These are phyloP conservation scores for Melanomma pulvis-pyrius DNA, from an alignment of 495 filamentous ascomycete species.

Conservation along the genomic window DNA sequence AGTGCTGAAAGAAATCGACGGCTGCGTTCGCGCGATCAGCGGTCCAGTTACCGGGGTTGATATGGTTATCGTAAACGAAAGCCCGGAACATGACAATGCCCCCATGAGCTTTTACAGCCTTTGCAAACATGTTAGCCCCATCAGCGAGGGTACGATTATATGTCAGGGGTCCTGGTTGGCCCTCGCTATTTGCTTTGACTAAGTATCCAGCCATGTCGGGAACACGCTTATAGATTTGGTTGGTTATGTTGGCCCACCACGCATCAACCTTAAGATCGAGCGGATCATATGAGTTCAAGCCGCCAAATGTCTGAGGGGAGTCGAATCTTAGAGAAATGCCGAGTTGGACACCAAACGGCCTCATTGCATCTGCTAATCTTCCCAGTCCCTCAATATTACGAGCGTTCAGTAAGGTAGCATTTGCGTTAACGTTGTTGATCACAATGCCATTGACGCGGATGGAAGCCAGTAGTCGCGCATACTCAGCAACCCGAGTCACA, in stretches of 20 bases:
- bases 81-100: constrained; percentile 73
- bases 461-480: constrained; percentile 70
- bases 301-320: constrained; percentile 61
- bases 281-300: constrained; percentile 66
- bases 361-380: constrained; percentile 64
- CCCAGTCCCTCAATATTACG: constrained; percentile 63
- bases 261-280: constrained; percentile 59
- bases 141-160: constrained; percentile 71
- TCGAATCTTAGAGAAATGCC: constrained; percentile 71
- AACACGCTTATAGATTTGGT: constrained; percentile 60
- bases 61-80: constrained; percentile 67
- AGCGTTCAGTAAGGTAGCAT: constrained; percentile 57
- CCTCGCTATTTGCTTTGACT: constrained; percentile 75
- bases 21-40: constrained; percentile 71
- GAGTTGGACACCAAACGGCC: constrained; percentile 68
- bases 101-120: constrained; percentile 60
- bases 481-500: constrained; percentile 61
- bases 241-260: constrained; percentile 65
- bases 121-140: constrained; percentile 71
- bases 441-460: constrained; percentile 67
- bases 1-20: constrained; percentile 65
- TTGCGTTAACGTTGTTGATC: constrained; percentile 76
- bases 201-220: constrained; percentile 72
- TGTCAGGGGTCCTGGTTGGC: constrained; percentile 68
- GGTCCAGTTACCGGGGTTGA: constrained; percentile 63